Evolutionary conservation across 208 protist genomes (phyloP), one percentile per base, ranked within the genome.

Genomic region (Phytomonas sp.): DNA sequence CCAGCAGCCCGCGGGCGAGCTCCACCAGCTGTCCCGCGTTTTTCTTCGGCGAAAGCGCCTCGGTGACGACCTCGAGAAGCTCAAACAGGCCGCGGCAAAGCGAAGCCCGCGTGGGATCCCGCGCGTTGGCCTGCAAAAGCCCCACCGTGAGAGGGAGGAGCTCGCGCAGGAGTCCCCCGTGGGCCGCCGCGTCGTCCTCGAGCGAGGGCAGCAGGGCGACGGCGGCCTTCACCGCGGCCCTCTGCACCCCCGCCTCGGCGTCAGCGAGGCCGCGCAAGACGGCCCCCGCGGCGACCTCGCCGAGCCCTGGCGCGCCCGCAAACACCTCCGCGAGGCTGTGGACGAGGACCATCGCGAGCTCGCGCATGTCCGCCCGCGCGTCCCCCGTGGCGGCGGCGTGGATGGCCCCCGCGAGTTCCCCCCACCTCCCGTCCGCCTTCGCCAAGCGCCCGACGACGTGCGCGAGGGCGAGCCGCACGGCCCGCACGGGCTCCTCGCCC

Each of bases 341-440:
- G 26, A 91, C 79, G 52, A 96, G 69, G 62, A 92, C 78, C 84
- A 96, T 96, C 64, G 88, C 75, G 33, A 96, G 69, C 80, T 94
- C 91, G 7, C 91, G 87, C 83, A 90, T 80, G 65, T 91, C 89
- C 29, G 73, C 70, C 10, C 83, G 75, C 7, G 73, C 63, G 75
- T 83, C 83, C 34, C 83, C 73, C 29, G 67, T 63, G 19, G 78
- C 77, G 2, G 76, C 60, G 23, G 72, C 67, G 29, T 70, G 77
- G 29, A 93, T 82, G 8, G 85, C 87, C 42, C 82, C 78, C 14
- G 83, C 75, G 64, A 94, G 77, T 78, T 89, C 85, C 29, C 84
- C 82, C 88, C 89, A 94, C 62, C 12, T 79, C 69, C 77, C 77
- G 61, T 89, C 84, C 2, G 84, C 83, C 72, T 86, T 89, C 5